These are phyloP conservation scores for Vanderwaltozyma yarrowii DNA, from an alignment of 805 yeast species.

Conservation along the genomic window DNA sequence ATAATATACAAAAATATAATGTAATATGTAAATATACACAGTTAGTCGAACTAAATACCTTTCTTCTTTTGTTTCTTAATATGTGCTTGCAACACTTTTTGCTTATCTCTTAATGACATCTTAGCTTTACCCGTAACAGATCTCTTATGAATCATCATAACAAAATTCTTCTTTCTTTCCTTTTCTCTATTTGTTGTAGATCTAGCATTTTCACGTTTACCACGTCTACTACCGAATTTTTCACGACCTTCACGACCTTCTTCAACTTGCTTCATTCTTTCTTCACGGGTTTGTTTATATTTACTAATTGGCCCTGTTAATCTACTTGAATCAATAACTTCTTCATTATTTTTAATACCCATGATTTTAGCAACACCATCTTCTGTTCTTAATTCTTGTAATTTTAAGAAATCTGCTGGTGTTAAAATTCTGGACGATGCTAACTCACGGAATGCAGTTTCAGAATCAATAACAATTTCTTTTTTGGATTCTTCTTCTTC, in stretches of 20 bases:
- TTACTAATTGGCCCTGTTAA: conserved; percentile 58
- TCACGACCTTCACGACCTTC: conserved; percentile 94
- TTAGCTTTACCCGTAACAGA: conserved; percentile 91
- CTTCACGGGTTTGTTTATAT: conserved; percentile 81
- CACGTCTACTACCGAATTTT: conserved; percentile 79
- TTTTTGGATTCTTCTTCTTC: conserved; percentile 26
- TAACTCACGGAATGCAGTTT: conserved; percentile 40
- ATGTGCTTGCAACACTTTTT: conserved; percentile 76
- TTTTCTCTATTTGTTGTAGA: conserved; percentile 94
- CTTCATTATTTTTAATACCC: conserved; percentile 63
- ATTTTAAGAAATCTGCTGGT: conserved; percentile 95
- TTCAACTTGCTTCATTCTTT: conserved; percentile 71
- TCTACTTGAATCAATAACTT: conserved; percentile 66
- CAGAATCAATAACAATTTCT: conserved; percentile 25
- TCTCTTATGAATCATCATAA: conserved; percentile 95
- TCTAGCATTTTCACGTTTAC: conserved; percentile 63
- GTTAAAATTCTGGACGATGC: conserved; percentile 76
- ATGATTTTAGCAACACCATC: conserved; percentile 78
- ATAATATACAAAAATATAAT: too few relatives aligned
- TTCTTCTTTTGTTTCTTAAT: conserved; percentile 84
- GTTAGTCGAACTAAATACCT: too few relatives aligned
- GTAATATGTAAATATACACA: too few relatives aligned
- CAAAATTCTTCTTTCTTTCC: conserved; percentile 96
- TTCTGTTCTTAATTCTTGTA: conserved; percentile 74
- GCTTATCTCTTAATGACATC: conserved; percentile 83